A percentile compares a stretch with the other conserved stretches of the same genome.
These are phyloP conservation scores for Lecanosticta acicola DNA, from an alignment of 2,329 filamentous ascomycete genomes.

Conservation along the genomic window DNA sequence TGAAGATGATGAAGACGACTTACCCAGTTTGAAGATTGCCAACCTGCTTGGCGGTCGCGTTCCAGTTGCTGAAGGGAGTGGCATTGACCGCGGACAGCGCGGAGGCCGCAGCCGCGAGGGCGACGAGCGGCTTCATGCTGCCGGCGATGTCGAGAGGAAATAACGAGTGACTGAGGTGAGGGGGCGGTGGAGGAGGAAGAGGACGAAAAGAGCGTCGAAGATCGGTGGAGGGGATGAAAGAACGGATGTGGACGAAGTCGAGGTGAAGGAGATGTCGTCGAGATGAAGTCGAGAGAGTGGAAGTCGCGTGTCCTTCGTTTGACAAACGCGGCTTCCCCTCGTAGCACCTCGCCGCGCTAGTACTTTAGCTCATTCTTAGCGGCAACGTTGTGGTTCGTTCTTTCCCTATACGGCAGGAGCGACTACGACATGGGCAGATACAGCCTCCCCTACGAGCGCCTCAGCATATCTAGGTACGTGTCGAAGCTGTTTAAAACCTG, in stretches of 20 bases:
- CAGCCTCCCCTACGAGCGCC: background rate
- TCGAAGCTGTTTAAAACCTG: too few relatives aligned
- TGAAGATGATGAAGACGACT: background rate
- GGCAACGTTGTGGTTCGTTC: background rate
- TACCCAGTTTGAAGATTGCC: background rate
- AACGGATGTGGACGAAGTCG: conserved; percentile 13
- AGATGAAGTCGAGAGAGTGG: conserved; percentile 1
- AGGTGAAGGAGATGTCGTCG: conserved; percentile 13
- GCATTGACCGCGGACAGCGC: conserved; percentile 5
- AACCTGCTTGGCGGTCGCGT: background rate
- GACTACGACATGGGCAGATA: background rate
- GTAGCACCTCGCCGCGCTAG: background rate
- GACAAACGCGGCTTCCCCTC: too few relatives aligned
- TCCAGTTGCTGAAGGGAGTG: conserved; percentile 3
- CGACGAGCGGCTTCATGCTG: conserved; percentile 15
- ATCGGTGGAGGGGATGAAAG: conserved; percentile 9
- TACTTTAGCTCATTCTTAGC: background rate
- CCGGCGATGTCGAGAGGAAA: conserved; percentile 11
- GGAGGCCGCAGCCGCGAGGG: conserved; percentile 10
- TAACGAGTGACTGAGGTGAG: conserved; percentile 28
- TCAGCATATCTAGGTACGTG: background rate
- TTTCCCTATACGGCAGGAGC: background rate
- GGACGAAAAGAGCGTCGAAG: conserved; percentile 10
- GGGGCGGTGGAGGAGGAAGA: background rate
- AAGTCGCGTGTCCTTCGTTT: background rate